Conservation (phyloP, 768 basidiomycete species). For the Fomitopsis pulvina region DNA sequence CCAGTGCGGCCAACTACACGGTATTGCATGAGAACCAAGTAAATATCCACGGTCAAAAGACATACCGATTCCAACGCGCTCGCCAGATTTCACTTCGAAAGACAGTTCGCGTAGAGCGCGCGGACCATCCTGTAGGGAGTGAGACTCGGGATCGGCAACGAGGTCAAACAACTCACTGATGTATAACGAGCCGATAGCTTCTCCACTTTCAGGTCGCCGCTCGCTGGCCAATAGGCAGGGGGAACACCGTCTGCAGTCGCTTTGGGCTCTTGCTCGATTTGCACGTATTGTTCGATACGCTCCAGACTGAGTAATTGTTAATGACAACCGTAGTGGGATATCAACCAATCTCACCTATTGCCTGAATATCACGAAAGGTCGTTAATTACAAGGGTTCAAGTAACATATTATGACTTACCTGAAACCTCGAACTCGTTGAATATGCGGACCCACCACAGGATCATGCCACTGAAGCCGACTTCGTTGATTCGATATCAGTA, state of each 20-base stretch:
- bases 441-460: constrained; percentile 44
- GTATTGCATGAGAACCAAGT: not conserved
- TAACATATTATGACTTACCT: constrained; percentile 23
- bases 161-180: constrained; percentile 11
- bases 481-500: constrained; percentile 5
- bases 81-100: constrained; percentile 48
- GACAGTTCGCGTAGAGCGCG: constrained; percentile 46
- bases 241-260: constrained; percentile 34
- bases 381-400: not conserved
- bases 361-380: constrained; percentile 12
- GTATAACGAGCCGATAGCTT: constrained; percentile 43
- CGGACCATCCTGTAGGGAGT: constrained; percentile 37
- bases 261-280: constrained; percentile 45
- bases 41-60: not conserved
- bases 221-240: constrained; percentile 57
- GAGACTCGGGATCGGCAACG: not conserved
- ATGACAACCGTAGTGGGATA: not conserved
- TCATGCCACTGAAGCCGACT: constrained; percentile 52
- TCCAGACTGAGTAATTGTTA: constrained; percentile 27
- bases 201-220: constrained; percentile 42
- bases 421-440: constrained; percentile 40
- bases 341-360: constrained; percentile 22
- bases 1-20: constrained; percentile 46
- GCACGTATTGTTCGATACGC: constrained; percentile 45
- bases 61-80: constrained; percentile 47